Evolutionary conservation across 148 eudicot genomes (phyloP), one percentile per base, ranked within the genome.

Genomic region (Amaranthus palmeri): DNA sequence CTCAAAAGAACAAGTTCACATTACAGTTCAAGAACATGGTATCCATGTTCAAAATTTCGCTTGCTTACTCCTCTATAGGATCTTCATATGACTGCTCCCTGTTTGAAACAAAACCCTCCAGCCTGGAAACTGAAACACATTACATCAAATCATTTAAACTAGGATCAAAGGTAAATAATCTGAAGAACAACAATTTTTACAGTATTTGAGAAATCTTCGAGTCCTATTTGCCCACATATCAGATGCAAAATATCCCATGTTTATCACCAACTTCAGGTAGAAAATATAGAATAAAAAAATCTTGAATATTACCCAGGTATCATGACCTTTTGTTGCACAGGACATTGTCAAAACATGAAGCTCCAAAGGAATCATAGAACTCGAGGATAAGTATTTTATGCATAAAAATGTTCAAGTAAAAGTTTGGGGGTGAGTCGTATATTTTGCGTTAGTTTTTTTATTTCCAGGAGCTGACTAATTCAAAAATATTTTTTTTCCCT

Each of bases 31-130:
- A 54, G 63, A 76, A 69, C 76, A 78, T 6, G 76, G 42, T 44
- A 66, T 69, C 57, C 56, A 73, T 3, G 56, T 54, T 25, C 48
- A 50, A 55, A 61, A 76, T 49, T 76, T 25, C 75, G 67, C 48
- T 72, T 41, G 71, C 92, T 89, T 95, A 93, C 98, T 95, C 98
- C 85, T 95, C 98, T 74, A 91, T 95, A 54, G 97, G 98, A 72
- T 95, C 98, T 91, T 95, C 98, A 75, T 95, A 95, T 8, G 89
- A 84, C 83, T 91, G 97, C 85, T 95, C 98, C 78, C 97, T 88
- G 75, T 95, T 95, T 61, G 98, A 95, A 81, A 95, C 96, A 84
- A 95, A 95, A 76, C 98, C 98, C 83, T 95, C 98, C 78, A 95
- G 93, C 91, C 96, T 95, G 75, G 91, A 91, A 83, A 95, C 97